A percentile compares a stretch with the other conserved stretches of the same genome.
Conservation (phyloP, 2,329 filamentous ascomycete genomes). For the Chaetomiaceae sp. region DNA sequence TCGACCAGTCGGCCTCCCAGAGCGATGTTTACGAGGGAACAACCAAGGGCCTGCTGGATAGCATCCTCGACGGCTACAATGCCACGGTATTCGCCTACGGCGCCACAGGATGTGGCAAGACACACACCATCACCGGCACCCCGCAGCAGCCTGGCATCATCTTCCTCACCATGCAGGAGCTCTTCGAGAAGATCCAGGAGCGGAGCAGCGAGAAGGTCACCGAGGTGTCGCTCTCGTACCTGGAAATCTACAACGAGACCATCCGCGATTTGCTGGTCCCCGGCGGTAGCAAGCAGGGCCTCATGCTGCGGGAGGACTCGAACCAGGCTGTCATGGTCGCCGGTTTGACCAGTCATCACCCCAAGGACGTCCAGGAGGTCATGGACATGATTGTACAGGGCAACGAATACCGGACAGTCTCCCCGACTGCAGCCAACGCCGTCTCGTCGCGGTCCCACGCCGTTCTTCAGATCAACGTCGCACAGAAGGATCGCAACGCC, state of each 20-base stretch:
- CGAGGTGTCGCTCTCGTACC: conserved; percentile 86
- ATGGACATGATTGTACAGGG: conserved; percentile 99
- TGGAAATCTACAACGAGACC: conserved; percentile 99
- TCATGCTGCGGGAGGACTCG: conserved; percentile 92
- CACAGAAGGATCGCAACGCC: conserved; percentile 90
- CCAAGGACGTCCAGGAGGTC: conserved; percentile 87
- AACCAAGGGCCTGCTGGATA: conserved; percentile 84
- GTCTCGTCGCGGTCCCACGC: conserved; percentile 97
- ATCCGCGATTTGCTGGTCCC: conserved; percentile 93
- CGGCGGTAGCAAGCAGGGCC: conserved; percentile 71
- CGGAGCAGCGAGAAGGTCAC: conserved; percentile 79
- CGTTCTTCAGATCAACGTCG: conserved; percentile 93
- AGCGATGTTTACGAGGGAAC: conserved; percentile 94
- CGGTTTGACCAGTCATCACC: conserved; percentile 85
- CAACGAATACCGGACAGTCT: conserved; percentile 92
- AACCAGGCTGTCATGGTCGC: conserved; percentile 89
- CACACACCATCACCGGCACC: conserved; percentile 93
- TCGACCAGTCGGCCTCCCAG: conserved; percentile 91
- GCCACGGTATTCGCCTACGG: conserved; percentile 98
- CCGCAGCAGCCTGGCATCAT: conserved; percentile 93
- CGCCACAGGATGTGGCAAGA: conserved; percentile 96
- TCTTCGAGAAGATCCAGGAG: conserved; percentile 94
- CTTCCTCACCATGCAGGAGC: conserved; percentile 97
- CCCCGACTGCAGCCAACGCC: conserved; percentile 93
- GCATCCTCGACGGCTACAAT: conserved; percentile 95